These are phyloP conservation scores for Rhodotorula glutinis DNA, from an alignment of 1,284 basidiomycete genomes.

Conservation along the genomic window DNA sequence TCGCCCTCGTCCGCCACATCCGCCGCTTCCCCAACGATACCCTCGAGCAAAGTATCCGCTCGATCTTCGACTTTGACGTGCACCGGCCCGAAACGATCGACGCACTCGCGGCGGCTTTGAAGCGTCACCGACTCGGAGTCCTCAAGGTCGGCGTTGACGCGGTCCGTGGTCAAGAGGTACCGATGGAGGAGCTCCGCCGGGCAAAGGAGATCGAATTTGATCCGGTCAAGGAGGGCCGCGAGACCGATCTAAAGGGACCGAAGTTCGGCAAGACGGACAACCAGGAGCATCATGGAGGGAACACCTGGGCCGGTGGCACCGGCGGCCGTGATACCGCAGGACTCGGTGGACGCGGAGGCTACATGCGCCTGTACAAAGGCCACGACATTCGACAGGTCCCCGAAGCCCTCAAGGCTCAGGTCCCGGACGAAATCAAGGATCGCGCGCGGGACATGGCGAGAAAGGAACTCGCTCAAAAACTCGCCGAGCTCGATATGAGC, in stretches of 20 bases:
- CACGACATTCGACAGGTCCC: conserved; percentile 48
- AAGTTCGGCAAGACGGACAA: conserved; percentile 48
- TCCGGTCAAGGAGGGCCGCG: conserved; percentile 21
- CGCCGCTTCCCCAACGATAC: conserved; percentile 46
- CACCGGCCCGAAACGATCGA: conserved; percentile 48
- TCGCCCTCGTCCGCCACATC: conserved; percentile 49
- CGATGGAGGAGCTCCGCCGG: conserved; percentile 8
- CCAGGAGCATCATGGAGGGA: conserved; percentile 48
- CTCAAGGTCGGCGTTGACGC: conserved; percentile 32
- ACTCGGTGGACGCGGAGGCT: conserved; percentile 44
- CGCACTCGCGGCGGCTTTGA: conserved; percentile 44
- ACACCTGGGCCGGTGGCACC: conserved; percentile 49
- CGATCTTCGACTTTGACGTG: conserved; percentile 49
- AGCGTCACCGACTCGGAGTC: conserved; percentile 39
- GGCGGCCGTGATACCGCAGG: conserved; percentile 49
- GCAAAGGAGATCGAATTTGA: conserved; percentile 32
- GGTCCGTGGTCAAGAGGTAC: conserved; percentile 14
- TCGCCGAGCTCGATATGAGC: conserved; percentile 46
- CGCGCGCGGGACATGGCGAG: conserved; percentile 49
- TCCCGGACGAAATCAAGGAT: conserved; percentile 44
- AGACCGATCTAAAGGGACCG: conserved; percentile 19
- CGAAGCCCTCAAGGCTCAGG: conserved; percentile 46
- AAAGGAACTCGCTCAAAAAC: conserved; percentile 46
- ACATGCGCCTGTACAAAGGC: conserved; percentile 29
- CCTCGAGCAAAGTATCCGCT: conserved; percentile 48